Percentiles rank a stretch among this genome's conserved stretches.
These are phyloP conservation scores for Trypanosoma rangeli DNA, from an alignment of 208 protist species.

Conservation along the genomic window DNA sequence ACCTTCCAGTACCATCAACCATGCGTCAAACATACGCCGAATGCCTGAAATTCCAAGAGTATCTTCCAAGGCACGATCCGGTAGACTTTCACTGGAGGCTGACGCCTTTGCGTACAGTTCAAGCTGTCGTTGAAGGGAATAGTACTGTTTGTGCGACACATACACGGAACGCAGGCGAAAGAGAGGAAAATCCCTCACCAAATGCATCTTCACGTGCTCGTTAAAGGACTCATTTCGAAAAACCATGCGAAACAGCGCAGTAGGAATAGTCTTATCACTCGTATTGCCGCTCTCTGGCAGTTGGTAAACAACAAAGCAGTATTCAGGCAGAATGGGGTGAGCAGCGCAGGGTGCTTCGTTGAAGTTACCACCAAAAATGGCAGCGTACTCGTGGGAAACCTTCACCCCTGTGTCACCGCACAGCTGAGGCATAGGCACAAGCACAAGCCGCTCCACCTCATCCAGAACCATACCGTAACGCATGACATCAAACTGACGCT, in stretches of 20 bases:
- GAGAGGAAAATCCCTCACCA: slow-evolving; percentile 44
- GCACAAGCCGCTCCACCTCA: slow-evolving; percentile 57
- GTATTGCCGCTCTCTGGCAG: slow-evolving; percentile 27
- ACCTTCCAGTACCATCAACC: slow-evolving; percentile 50
- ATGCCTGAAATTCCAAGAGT: slow-evolving; percentile 7
- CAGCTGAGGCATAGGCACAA: slow-evolving; percentile 48
- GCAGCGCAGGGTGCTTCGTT: slow-evolving; percentile 31
- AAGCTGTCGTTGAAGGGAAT: slow-evolving; percentile 28
- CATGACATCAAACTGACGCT: slow-evolving; percentile 82
- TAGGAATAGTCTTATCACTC: slow-evolving; percentile 13
- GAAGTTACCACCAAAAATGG: slow-evolving; percentile 44
- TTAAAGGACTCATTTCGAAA: slow-evolving; percentile 81
- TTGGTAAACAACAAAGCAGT: slow-evolving; percentile 81
- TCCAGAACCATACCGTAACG: slow-evolving; percentile 82
- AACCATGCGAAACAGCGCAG: slow-evolving; percentile 72
- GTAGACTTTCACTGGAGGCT: slow-evolving; percentile 5
- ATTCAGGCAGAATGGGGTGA: slow-evolving; percentile 75
- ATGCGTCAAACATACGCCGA: slow-evolving; percentile 41
- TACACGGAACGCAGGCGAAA: slow-evolving; percentile 79
- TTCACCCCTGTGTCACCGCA: slow-evolving; percentile 53
- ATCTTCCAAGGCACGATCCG: slow-evolving; percentile 23
- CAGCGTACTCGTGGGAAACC: slow-evolving; percentile 59
- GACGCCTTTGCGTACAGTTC: slow-evolving; percentile 20
- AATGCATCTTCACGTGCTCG: slow-evolving; percentile 29
- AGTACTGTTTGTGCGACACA: slow-evolving; percentile 55